These are phyloP conservation scores for Penicillium verrucosum DNA, from an alignment of 2,329 filamentous ascomycete genomes.

Conservation along the genomic window DNA sequence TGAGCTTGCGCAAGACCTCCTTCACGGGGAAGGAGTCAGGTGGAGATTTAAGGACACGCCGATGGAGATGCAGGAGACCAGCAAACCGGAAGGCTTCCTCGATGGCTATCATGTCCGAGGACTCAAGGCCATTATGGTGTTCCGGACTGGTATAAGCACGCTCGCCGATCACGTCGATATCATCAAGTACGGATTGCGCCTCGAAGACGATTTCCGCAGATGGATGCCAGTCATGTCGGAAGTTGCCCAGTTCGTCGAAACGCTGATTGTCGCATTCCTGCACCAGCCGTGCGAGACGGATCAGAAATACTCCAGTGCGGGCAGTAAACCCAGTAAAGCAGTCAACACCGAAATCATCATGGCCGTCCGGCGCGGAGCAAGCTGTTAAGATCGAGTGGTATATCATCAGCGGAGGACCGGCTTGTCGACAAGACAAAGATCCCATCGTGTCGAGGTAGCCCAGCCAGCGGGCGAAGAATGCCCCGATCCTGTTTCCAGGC, in stretches of 20 bases:
- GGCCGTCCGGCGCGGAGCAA: constrained; percentile 53
- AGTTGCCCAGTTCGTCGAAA: constrained; percentile 53
- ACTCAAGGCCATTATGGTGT: constrained; percentile 41
- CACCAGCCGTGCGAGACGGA: constrained; percentile 68
- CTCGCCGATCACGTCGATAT: constrained; percentile 57
- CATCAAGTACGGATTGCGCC: constrained; percentile 59
- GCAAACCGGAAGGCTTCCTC: constrained; percentile 80
- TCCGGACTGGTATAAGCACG: constrained; percentile 38
- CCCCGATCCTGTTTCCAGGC: constrained; percentile 58
- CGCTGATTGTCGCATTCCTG: constrained; percentile 65
- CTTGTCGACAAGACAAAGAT: constrained; percentile 60
- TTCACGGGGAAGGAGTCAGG: constrained; percentile 60
- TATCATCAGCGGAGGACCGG: constrained; percentile 52
- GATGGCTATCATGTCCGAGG: constrained; percentile 57
- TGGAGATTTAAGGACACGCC: constrained; percentile 65
- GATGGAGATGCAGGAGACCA: constrained; percentile 70
- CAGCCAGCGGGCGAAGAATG: constrained; percentile 79
- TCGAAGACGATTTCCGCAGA: constrained; percentile 51
- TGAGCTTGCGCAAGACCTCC: constrained; percentile 60
- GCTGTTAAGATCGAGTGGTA: constrained; percentile 46
- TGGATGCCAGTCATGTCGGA: constrained; percentile 58
- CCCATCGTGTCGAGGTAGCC: constrained; percentile 79
- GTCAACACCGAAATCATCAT: constrained; percentile 68
- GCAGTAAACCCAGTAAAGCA: constrained; percentile 78
- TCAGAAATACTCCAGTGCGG: constrained; percentile 66